Evolutionary conservation across 2,329 filamentous ascomycete species (phyloP), one percentile per base, ranked within the genome.

Genomic region (Pseudogymnoascus sp.): DNA sequence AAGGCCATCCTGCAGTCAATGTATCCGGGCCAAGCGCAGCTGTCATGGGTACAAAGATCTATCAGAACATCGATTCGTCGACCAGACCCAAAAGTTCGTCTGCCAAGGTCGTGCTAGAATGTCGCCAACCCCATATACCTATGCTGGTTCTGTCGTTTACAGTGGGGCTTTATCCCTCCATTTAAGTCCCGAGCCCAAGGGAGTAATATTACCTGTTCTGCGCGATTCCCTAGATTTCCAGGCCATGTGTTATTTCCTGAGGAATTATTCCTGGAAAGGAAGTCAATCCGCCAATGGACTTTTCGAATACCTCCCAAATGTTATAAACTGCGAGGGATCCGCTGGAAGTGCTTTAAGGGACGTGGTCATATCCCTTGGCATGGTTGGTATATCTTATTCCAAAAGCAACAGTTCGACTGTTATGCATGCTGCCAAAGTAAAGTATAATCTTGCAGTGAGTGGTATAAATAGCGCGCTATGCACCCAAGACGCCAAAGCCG

Each of bases 161-260:
- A 44, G 17, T 3, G 17, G 23, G 19, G 9, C 9, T 44, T 21
- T 19, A 44, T 44, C 17, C 9, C 19, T 17, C 10, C 19, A 44
- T 44, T 21, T 17, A 44, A 44, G 40, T 44, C 40, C 17, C 11
- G 60, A 42, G 21, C n/a, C 36, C 11, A 10, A 61, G 13, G 10
- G 6, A 15, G 21, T 35, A 42, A 42, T 61, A 42, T 15, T 11
- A 2, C 35, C 60, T 9, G 15, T 7, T 13, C 10, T 42, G 35
- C 7, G 21, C 33, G 60, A 61, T 21, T 44, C 33, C 13, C 19
- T 61, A 31, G 33, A 61, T 17, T 61, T 61, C 17, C 69, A 71
- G 62, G 70, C 70, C 6, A 67, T 65, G 1, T 68, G 66, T 23
- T 70, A 68, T 36, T 71, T 71, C 59, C 69, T 71, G 38, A 64